These are phyloP conservation scores for Penicillium rolfsii DNA, from an alignment of 2,329 filamentous ascomycete species.

Conservation along the genomic window DNA sequence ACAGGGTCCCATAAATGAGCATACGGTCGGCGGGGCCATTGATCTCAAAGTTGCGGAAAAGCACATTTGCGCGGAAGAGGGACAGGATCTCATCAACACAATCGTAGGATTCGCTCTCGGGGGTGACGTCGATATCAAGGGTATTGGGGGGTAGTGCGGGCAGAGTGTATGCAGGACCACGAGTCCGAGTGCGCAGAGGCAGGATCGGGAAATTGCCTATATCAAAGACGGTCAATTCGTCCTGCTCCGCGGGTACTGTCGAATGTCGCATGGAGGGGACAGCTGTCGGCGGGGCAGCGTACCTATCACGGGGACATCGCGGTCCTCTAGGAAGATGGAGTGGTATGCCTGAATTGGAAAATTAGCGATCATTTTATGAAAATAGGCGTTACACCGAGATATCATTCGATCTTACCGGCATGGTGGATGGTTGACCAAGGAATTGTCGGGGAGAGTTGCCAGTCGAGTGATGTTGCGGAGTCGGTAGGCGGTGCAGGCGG, in stretches of 20 bases:
- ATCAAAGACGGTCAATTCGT: conserved; percentile 16
- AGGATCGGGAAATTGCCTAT: conserved; percentile 90
- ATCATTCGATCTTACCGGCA: conserved; percentile 48
- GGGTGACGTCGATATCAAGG: conserved; percentile 62
- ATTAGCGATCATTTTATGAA: conserved; percentile 7
- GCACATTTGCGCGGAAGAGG: conserved; percentile 95
- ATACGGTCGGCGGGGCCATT: conserved; percentile 92
- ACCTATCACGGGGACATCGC: conserved; percentile 68
- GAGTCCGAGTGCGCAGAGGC: conserved; percentile 89
- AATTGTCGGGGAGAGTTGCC: conserved; percentile 5
- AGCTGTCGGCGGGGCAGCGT: conserved; percentile 30
- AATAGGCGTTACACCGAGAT: not conserved
- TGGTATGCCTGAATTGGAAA: conserved; percentile 76
- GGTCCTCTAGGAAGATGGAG: conserved; percentile 88
- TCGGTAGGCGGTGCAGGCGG: conserved; percentile 9
- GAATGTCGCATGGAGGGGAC: conserved; percentile 4
- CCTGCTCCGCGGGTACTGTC: not conserved
- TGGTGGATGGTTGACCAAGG: conserved; percentile 35
- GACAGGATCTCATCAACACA: conserved; percentile 90
- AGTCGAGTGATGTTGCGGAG: conserved; percentile 21
- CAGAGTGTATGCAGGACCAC: conserved; percentile 91
- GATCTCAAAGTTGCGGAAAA: conserved; percentile 99
- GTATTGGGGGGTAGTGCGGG: conserved; percentile 63
- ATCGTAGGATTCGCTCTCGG: conserved; percentile 92
- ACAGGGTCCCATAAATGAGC: conserved; percentile 95